A percentile compares a stretch with the other conserved stretches of the same genome.
These are phyloP conservation scores for Austroboletus rostrupii DNA, from an alignment of 1,284 basidiomycete species.

Conservation along the genomic window DNA sequence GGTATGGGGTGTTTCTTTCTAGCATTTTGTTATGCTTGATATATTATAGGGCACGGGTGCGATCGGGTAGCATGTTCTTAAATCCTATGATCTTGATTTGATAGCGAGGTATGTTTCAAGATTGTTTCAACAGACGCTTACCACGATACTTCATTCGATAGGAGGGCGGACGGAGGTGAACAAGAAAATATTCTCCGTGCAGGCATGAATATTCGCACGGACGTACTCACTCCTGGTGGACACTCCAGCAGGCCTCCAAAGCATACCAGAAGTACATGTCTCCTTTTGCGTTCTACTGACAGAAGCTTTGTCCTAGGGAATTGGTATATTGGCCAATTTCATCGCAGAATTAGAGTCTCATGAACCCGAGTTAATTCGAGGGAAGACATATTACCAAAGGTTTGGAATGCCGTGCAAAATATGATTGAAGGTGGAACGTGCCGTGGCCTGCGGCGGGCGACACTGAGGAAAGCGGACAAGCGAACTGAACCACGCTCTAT, in stretches of 20 bases:
- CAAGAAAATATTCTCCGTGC: slow-evolving; percentile 43
- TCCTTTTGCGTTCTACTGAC: neutral
- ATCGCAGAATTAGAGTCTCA: slow-evolving; percentile 50
- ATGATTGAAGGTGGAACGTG: too few species aligned
- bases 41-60: slow-evolving; percentile 42
- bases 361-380: slow-evolving; percentile 32
- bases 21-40: slow-evolving; percentile 7
- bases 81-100: slow-evolving; percentile 49
- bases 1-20: slow-evolving; percentile 23
- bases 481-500: too few species aligned
- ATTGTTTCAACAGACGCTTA: neutral
- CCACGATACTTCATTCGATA: slow-evolving; percentile 13
- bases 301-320: slow-evolving; percentile 35
- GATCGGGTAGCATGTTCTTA: slow-evolving; percentile 43
- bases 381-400: slow-evolving; percentile 28
- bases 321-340: slow-evolving; percentile 52
- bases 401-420: slow-evolving; percentile 23
- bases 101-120: slow-evolving; percentile 39
- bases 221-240: slow-evolving; percentile 57
- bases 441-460: too few species aligned
- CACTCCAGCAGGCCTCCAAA: slow-evolving; percentile 62
- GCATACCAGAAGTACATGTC: slow-evolving; percentile 38
- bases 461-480: too few species aligned
- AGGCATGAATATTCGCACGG: slow-evolving; percentile 51
- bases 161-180: slow-evolving; percentile 34